Conservation (phyloP, 2,329 filamentous ascomycete genomes). For the Sporothrix phasma region DNA sequence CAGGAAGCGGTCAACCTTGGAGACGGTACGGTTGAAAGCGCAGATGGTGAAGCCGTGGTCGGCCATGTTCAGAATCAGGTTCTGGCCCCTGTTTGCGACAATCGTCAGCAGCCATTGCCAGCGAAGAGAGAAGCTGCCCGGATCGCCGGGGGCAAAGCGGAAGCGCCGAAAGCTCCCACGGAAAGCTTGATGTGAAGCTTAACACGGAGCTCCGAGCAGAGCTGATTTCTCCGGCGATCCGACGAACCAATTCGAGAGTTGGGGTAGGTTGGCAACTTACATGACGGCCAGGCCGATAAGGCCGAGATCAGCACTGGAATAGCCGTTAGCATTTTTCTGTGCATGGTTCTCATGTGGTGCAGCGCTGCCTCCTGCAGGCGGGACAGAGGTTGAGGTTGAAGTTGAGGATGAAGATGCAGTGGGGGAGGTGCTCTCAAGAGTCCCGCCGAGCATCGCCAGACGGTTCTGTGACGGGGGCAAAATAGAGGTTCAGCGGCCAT, state of each 20-base stretch:
- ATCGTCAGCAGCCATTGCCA: not conserved
- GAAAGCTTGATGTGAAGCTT: not conserved
- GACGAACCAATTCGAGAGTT: not conserved
- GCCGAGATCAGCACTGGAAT: slow-evolving; percentile 72
- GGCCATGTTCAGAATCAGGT: slow-evolving; percentile 81
- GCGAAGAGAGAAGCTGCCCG: not conserved
- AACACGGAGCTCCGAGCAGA: not conserved
- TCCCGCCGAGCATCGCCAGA: slow-evolving; percentile 60
- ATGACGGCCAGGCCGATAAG: slow-evolving; percentile 90
- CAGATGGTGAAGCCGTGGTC: slow-evolving; percentile 93
- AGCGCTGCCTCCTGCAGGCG: slow-evolving; percentile 5
- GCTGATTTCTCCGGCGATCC: not conserved
- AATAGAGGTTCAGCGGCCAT: slow-evolving; percentile 9
- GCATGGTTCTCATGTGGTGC: slow-evolving; percentile 8
- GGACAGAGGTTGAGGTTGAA: not conserved
- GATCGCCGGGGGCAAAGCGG: not conserved
- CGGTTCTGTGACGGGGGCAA: slow-evolving; percentile 48
- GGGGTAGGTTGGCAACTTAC: slow-evolving; percentile 35
- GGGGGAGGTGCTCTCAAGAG: slow-evolving; percentile 32
- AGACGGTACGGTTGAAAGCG: slow-evolving; percentile 96
- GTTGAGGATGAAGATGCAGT: slow-evolving; percentile 19
- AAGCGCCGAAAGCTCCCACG: not conserved
- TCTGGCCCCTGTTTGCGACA: slow-evolving; percentile 51
- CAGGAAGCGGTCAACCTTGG: slow-evolving; percentile 94
- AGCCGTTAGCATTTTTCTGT: slow-evolving; percentile 45